Percentiles rank a stretch among this genome's conserved stretches.
phyloP scores from a whole-genome alignment of 176 grass and related monocot species.

The Bolboschoenus planiculmis region DNA sequence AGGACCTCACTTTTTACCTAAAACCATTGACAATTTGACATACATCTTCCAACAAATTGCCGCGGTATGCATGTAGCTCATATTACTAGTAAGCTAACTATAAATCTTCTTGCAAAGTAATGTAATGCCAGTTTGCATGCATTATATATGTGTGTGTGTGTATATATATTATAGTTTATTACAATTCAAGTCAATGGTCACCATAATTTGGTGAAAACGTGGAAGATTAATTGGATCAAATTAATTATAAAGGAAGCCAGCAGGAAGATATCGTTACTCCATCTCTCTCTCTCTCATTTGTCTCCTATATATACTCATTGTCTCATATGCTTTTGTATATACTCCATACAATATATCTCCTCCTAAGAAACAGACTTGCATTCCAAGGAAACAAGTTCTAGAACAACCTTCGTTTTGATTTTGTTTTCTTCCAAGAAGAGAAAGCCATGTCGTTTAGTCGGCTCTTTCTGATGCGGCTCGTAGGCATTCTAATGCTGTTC shows the following conservation, averaged over 20 bases:
- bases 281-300: neutral
- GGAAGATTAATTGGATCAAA: neutral
- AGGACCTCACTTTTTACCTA: neutral
- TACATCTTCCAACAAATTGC: neutral
- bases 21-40: neutral
- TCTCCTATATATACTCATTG: neutral
- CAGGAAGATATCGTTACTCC: neutral
- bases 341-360: neutral
- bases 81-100: too few species aligned
- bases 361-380: neutral
- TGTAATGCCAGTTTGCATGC: neutral
- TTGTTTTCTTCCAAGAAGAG: neutral
- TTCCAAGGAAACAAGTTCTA: neutral
- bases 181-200: neutral
- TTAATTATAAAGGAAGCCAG: neutral
- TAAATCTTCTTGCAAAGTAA: neutral
- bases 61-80: neutral
- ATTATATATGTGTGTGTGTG: neutral
- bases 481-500: slow-evolving; percentile 3
- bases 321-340: neutral
- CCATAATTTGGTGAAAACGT: neutral
- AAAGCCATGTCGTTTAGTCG: neutral
- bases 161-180: neutral
- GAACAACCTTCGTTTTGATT: neutral
- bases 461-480: neutral